Evolutionary conservation across 257 asterid species (phyloP).

Genomic region (Solanum pimpinellifolium): DNA sequence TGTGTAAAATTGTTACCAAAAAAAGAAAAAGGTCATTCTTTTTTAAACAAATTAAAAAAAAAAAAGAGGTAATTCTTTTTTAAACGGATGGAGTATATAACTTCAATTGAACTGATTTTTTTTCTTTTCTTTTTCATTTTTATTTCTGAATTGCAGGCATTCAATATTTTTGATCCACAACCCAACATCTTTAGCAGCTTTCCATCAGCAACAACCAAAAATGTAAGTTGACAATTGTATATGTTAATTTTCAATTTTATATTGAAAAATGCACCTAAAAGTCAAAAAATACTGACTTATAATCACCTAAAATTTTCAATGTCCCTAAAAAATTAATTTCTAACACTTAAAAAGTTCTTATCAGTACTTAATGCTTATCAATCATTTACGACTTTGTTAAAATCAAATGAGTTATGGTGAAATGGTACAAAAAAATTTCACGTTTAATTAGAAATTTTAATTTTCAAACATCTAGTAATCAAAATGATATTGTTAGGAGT

Average conservation of each 20-base stretch:
- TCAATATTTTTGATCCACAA: constrained; percentile 66
- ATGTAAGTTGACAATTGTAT: constrained; percentile 37
- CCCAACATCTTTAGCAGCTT: constrained; percentile 30
- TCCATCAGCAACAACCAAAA: constrained; percentile 48
- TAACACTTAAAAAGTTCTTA: background rate
- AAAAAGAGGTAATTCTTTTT: too few relatives aligned
- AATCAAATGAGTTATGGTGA: background rate
- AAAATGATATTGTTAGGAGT: background rate
- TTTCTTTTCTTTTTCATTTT: background rate
- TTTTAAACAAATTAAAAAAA: too few relatives aligned
- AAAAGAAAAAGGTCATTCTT: too few relatives aligned
- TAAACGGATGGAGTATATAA: background rate
- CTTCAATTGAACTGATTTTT: background rate
- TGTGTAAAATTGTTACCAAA: too few relatives aligned
- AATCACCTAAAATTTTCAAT: background rate
- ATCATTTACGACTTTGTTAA: too few relatives aligned
- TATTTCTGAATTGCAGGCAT: constrained; percentile 40
- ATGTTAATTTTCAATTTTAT: background rate
- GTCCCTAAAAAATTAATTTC: background rate
- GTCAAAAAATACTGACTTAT: background rate
- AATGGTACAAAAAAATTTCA: accelerated
- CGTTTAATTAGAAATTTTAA: accelerated
- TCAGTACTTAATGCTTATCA: background rate
- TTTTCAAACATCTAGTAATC: accelerated
- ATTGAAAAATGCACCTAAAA: background rate